phyloP scores from a whole-genome alignment of 1,139 yeast species.

The Lodderomyces metapsilosis region DNA sequence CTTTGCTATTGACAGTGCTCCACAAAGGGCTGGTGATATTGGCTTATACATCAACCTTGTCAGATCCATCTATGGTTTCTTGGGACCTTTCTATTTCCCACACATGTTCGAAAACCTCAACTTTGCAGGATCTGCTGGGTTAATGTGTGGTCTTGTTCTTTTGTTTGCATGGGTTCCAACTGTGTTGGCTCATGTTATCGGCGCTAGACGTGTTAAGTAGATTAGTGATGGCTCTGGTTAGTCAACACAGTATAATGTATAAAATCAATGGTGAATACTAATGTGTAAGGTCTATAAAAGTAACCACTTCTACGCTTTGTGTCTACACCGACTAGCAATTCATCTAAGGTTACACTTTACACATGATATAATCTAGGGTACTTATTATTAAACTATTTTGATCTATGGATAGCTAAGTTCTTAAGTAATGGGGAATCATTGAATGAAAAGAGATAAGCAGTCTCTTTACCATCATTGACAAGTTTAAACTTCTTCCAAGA shows the following conservation, averaged over 20 bases:
- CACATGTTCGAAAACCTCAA: constrained; percentile 20
- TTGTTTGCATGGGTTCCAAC: constrained; percentile 12
- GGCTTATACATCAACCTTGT: constrained; percentile 18
- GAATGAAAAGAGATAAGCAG: background rate
- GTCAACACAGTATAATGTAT: background rate
- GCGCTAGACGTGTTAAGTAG: constrained; percentile 7
- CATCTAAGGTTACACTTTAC: no score
- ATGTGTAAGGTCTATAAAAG: no score
- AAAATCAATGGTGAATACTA: no score
- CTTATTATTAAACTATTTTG: no score
- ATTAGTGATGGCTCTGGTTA: background rate
- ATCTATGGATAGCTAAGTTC: background rate
- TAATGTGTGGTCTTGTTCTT: constrained; percentile 15
- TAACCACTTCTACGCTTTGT: no score
- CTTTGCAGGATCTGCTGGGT: constrained; percentile 16
- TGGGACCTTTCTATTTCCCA: constrained; percentile 28
- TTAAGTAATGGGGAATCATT: background rate
- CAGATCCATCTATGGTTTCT: constrained; percentile 20
- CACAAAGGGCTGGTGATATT: constrained; percentile 17
- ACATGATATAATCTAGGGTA: no score
- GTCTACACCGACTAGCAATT: no score
- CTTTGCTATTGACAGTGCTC: constrained; percentile 19
- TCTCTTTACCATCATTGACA: background rate
- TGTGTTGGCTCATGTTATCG: constrained; percentile 12
- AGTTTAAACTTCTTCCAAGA: background rate